phyloP scores from a whole-genome alignment of 2,329 filamentous ascomycete genomes.

The Samsoniella hepiali region DNA sequence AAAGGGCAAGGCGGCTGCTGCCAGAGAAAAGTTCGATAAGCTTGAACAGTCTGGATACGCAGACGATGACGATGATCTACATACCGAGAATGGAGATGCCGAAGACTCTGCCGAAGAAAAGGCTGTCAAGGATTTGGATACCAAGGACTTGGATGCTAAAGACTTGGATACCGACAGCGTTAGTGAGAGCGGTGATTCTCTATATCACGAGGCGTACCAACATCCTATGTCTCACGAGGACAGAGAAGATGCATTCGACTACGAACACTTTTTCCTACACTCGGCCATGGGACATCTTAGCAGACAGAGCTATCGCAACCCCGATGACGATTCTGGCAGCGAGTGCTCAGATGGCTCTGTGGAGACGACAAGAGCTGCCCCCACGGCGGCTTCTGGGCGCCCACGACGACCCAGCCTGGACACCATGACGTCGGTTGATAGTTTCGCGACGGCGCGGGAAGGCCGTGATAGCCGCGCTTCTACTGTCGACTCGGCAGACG shows the following conservation, averaged over 20 bases:
- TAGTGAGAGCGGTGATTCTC: conserved; percentile 62
- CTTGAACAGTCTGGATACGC: conserved; percentile 23
- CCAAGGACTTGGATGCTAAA: conserved; percentile 32
- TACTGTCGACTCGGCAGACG: conserved; percentile 21
- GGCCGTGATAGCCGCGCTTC: conserved; percentile 40
- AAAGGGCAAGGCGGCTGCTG: conserved; percentile 20
- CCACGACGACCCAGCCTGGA: conserved; percentile 46
- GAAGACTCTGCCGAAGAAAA: background rate
- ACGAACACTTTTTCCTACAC: conserved; percentile 92
- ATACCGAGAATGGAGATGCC: conserved; percentile 34
- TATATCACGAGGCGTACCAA: conserved; percentile 60
- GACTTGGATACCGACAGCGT: conserved; percentile 38
- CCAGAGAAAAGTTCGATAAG: conserved; percentile 26
- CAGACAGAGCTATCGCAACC: conserved; percentile 29
- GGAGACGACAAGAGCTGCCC: conserved; percentile 56
- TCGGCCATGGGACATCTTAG: conserved; percentile 81
- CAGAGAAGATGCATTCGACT: conserved; percentile 91
- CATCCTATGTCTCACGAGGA: conserved; percentile 79
- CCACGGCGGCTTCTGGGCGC: conserved; percentile 34
- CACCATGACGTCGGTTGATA: conserved; percentile 50
- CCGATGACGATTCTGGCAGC: conserved; percentile 47
- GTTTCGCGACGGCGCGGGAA: conserved; percentile 57
- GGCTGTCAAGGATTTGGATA: background rate
- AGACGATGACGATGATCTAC: conserved; percentile 38
- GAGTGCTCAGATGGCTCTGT: conserved; percentile 58